Base-by-base conservation (phyloP, 495 filamentous ascomycete genomes). In the Hypomontagnella monticulosa region DNA sequence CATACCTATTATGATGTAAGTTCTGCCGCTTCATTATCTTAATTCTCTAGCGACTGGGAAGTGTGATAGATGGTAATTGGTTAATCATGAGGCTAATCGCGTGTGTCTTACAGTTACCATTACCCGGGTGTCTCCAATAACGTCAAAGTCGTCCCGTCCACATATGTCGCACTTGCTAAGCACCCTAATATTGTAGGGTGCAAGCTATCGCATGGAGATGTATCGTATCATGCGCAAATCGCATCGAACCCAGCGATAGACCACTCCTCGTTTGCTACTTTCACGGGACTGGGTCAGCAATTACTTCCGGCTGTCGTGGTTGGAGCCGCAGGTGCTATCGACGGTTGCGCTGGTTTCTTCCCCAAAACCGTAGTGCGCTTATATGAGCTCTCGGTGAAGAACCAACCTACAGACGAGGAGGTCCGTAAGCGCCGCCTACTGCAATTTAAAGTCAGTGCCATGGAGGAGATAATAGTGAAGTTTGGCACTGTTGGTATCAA, bases 201-300 rank as follows among this genome's bases (percentile, higher is more conserved):
- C 73, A 89, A 90, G 75, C 85, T 90, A 70, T 89, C 86, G 4
- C 87, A 90, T 67, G 87, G 85, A 55, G 84, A 87, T 48, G 79
- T 89, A 42, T 84, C 84, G 11, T 78, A 81, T 56, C 87, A 89
- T 66, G 75, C 84, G 5, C 87, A 85, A 51, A 83, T 90, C 36
- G 82, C 82, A 5, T 76, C 80, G 16, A 78, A 78, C 48, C 83
- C 81, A 0, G 66, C 63, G 16, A 80, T 82, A 44, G 77, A 85
- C 69, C 81, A 83, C 33, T 67, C 78, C 32, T 56, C 76, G 20
- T 90, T 90, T 76, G 80, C 80, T 41, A 81, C 83, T 40, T 90
- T 84, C 75, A 86, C 85, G 14, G 88, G 87, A 4, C 79, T 90
- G 15, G 87, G 88, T 0, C 88, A 89, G 70, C 88, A 90, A 65